Base-by-base conservation (phyloP, 805 yeast species). In the Starmera dryadoides region DNA sequence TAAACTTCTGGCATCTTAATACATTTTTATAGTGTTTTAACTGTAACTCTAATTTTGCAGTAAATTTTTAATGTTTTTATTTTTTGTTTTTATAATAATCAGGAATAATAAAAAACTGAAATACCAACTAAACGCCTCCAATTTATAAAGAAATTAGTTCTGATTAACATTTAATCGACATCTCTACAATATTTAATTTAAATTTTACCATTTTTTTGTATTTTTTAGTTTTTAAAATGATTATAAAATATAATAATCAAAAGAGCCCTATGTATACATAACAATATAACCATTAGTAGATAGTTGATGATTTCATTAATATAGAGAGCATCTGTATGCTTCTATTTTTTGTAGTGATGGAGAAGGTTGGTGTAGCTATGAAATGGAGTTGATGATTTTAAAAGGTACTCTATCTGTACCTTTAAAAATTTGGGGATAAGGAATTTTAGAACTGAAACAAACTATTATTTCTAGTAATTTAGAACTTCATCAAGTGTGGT, bases 401-500 rank as follows among this genome's bases (percentile, higher is more conserved):
- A n/a, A n/a, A n/a, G n/a, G n/a, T n/a, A n/a, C n/a, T n/a, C n/a
- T n/a, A n/a, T n/a, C n/a, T n/a, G n/a, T n/a, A n/a, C n/a, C n/a
- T n/a, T n/a, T n/a, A n/a, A n/a, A n/a, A n/a, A n/a, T n/a, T n/a
- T n/a, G n/a, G n/a, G 28, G 4, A 12, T 25, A n/a, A 25, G 28
- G 28, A 11, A 25, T 25, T 25, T 4, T 11, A 22, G 12, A 25
- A 25, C n/a, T 25, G 28, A 11, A 25, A 25, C n/a, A n/a, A n/a
- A n/a, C n/a, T n/a, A n/a, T n/a, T n/a, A n/a, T n/a, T 4, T 25
- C 28, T 11, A 25, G 12, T n/a, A 25, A 12, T 59, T 83, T 88
- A 91, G 74, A 93, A 91, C 79, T 86, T 87, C 83, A 93, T 86
- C 69, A 85, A 81, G 74, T 91, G 98, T 64, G 98, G 98, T 73